Percentiles rank a stretch among this genome's conserved stretches.
Evolutionary conservation across 768 basidiomycete species (phyloP).

Genomic region (Lanmaoa pseudosensibilis): DNA sequence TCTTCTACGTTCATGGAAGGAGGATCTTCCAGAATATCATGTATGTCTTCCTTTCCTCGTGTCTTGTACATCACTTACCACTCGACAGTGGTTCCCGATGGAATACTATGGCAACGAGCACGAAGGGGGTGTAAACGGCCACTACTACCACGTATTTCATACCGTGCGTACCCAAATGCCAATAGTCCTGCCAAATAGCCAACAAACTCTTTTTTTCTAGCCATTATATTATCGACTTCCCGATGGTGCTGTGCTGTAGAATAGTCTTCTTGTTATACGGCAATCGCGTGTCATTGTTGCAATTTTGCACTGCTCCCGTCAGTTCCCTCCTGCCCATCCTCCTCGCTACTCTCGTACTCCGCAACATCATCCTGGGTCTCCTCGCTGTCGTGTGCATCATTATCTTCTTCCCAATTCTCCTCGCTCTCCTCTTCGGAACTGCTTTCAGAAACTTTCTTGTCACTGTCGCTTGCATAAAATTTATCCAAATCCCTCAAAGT

Average conservation of each 20-base stretch:
- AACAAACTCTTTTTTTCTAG: constrained; percentile 24
- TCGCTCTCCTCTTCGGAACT: constrained; percentile 36
- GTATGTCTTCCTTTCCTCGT: constrained; percentile 38
- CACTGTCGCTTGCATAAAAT: constrained; percentile 59
- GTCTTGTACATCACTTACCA: not conserved
- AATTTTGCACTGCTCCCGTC: constrained; percentile 15
- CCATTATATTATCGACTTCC: constrained; percentile 58
- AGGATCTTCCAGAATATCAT: constrained; percentile 62
- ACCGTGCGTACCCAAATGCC: constrained; percentile 46
- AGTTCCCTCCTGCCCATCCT: constrained; percentile 17
- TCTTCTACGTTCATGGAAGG: constrained; percentile 67
- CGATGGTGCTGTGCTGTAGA: constrained; percentile 41
- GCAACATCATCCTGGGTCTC: constrained; percentile 31
- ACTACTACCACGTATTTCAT: constrained; percentile 75
- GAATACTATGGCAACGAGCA: constrained; percentile 59
- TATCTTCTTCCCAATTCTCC: constrained; percentile 27
- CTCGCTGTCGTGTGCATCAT: constrained; percentile 27
- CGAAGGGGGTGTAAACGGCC: constrained; percentile 62
- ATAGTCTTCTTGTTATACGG: not conserved
- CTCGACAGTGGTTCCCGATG: constrained; percentile 71
- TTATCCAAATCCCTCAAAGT: constrained; percentile 64
- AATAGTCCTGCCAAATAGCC: not conserved
- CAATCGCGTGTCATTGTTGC: constrained; percentile 10
- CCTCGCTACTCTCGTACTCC: constrained; percentile 20
- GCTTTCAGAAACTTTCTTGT: constrained; percentile 36